Base-by-base conservation (phyloP, 169 alveolate genomes). In the Miamiensis avidus region DNA sequence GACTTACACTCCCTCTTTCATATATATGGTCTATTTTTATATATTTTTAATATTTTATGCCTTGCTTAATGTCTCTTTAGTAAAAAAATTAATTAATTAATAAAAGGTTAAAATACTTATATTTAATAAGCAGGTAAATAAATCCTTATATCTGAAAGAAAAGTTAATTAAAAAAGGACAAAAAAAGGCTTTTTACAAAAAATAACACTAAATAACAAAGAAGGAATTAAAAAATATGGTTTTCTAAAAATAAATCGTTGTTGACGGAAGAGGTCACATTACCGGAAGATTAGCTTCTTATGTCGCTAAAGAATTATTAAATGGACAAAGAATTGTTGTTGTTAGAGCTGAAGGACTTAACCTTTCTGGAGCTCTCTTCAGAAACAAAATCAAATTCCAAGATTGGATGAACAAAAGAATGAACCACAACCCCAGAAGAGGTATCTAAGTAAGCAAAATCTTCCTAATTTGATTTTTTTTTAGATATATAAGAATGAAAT, bases 251-350 rank as follows among this genome's bases (percentile, higher is more conserved):
- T 97, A 92, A 84, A 91, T 98, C 74, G 99, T 99, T 74, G 96
- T 99, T 82, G 99, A 99, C 92, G 98, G 99, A 92, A 98, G 98
- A 89, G 99, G 99, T 85, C 99, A 99, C 94, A 91, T 99, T 83
- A 86, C 98, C 88, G 99, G 99, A 76, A 98, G 99, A 89, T 95
- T 99, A 86, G 99, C 99, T 29, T 98, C 99, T 73, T 93, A 96
- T 65, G 97, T 99, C 33, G 99, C 99, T 33, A 99, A 99, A 96
- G 99, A 98, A 92, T 95, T 99, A 73, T 95, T 98, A 86, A 96
- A 95, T 81, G 99, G 99, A 29, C 99, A 99, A 97, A 96, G 97
- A 94, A 93, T 99, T 79, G 96, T 95, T 65, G 98, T 98, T 34
- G 99, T 99, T 74, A 96, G 99, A 82, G 93, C 99, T 87, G 99